Conservation (phyloP, 306 rosid genomes). For the Acacia melanoxylon region DNA sequence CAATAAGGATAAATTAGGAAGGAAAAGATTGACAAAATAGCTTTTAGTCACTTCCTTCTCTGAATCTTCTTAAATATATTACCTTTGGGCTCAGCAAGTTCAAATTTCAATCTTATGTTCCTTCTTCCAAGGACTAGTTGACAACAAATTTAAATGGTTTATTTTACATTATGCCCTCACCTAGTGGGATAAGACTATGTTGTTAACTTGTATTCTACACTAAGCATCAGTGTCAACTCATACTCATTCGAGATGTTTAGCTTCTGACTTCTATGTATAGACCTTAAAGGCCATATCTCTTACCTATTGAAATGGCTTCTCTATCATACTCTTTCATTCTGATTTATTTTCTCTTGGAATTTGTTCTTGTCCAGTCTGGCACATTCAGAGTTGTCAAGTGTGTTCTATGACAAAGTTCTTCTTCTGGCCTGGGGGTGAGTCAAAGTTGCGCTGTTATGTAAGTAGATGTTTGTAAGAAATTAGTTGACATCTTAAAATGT, state of each 20-base stretch:
- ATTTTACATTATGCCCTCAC: neutral
- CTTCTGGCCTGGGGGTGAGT: conserved; percentile 57
- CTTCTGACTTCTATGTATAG: neutral
- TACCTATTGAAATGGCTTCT: conserved; percentile 10
- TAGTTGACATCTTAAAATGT: conserved; percentile 6
- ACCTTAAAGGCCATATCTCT: conserved; percentile 2
- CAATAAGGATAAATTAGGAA: too few relatives aligned
- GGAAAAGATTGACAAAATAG: neutral
- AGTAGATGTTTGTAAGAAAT: neutral
- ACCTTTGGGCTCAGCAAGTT: neutral
- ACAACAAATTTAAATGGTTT: conserved; percentile 3
- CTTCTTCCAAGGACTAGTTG: conserved; percentile 11
- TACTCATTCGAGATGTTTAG: conserved; percentile 16
- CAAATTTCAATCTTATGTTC: neutral
- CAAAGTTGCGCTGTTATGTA: neutral
- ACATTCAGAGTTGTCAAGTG: conserved; percentile 89
- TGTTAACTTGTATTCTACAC: neutral
- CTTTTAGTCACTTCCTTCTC: neutral
- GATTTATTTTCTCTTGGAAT: neutral
- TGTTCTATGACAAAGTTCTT: conserved; percentile 87
- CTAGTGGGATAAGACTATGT: too few relatives aligned
- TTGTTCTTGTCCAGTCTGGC: conserved; percentile 68
- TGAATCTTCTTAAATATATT: neutral
- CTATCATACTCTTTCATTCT: conserved; percentile 3
- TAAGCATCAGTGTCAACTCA: conserved; percentile 4